A percentile compares a stretch with the other conserved stretches of the same genome.
Conservation (phyloP, 495 filamentous ascomycete genomes). For the Penicillium pulvis region DNA sequence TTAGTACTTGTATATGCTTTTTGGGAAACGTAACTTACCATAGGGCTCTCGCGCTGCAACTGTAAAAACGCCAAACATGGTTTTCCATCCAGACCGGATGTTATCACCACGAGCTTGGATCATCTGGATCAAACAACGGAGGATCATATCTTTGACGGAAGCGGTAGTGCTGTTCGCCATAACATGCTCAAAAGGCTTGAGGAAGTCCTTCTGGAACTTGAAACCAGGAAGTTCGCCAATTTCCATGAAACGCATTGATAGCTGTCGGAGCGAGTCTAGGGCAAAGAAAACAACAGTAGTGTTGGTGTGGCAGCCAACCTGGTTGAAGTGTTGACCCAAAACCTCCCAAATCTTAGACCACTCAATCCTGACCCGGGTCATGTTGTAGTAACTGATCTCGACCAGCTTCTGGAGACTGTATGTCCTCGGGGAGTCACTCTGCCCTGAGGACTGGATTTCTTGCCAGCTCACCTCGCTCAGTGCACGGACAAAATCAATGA, state of each 20-base stretch:
- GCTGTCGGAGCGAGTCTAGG: conserved; percentile 87
- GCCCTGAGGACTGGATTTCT: conserved; percentile 94
- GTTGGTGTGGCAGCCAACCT: conserved; percentile 93
- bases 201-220: conserved; percentile 99
- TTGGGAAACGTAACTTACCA: conserved; percentile 43
- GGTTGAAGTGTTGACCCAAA: conserved; percentile 95
- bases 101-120: conserved; percentile 95
- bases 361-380: conserved; percentile 96
- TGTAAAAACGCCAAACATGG: conserved; percentile 99
- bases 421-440: conserved; percentile 90
- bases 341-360: conserved; percentile 98
- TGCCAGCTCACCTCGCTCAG: conserved; percentile 98
- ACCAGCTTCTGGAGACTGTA: conserved; percentile 98
- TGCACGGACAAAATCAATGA: conserved; percentile 94
- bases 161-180: conserved; percentile 89
- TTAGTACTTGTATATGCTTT: neutral
- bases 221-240: conserved; percentile 97
- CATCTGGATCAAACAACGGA: conserved; percentile 98
- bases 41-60: conserved; percentile 91
- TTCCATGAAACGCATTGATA: conserved; percentile 99
- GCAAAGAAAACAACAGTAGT: conserved; percentile 96
- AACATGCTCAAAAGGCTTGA: conserved; percentile 97
- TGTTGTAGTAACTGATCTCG: conserved; percentile 99
- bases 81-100: conserved; percentile 96
- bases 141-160: conserved; percentile 95